These are phyloP conservation scores for Gaultheria prostrata DNA, from an alignment of 148 eudicot genomes.

Conservation along the genomic window DNA sequence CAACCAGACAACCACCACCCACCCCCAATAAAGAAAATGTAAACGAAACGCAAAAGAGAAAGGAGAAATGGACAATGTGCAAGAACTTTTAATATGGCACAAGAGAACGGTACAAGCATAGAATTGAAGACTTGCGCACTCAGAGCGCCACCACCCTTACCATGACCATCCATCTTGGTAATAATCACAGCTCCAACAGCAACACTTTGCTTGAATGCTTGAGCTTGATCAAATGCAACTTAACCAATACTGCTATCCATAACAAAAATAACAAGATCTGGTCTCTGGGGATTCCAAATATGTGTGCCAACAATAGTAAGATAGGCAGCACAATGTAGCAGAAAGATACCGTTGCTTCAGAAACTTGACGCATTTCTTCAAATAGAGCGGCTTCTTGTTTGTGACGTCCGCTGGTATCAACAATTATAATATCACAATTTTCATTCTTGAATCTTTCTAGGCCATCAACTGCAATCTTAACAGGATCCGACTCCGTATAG, in stretches of 20 bases:
- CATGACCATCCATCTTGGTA: conserved; percentile 99
- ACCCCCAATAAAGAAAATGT: no score
- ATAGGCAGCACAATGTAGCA: background rate
- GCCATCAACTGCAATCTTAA: conserved; percentile 92
- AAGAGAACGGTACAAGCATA: background rate
- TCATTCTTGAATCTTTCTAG: conserved; percentile 89
- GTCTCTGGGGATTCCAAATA: conserved; percentile 62
- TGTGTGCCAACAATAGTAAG: background rate
- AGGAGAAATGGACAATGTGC: background rate
- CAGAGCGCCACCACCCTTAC: conserved; percentile 98
- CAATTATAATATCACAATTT: conserved; percentile 84
- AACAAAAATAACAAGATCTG: conserved; percentile 95
- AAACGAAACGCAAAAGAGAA: no score
- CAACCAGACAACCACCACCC: no score
- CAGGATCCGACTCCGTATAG: conserved; percentile 94
- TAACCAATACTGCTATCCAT: conserved; percentile 99
- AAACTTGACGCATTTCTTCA: conserved; percentile 99
- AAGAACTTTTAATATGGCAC: background rate
- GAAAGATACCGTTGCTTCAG: conserved; percentile 69
- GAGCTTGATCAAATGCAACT: conserved; percentile 98
- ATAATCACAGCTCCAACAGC: conserved; percentile 99
- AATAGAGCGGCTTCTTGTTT: conserved; percentile 95
- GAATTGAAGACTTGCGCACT: conserved; percentile 79
- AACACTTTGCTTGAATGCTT: conserved; percentile 96
- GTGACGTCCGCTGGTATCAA: conserved; percentile 98